phyloP scores from a whole-genome alignment of 805 yeast species.

The Starmera pachycereana region DNA sequence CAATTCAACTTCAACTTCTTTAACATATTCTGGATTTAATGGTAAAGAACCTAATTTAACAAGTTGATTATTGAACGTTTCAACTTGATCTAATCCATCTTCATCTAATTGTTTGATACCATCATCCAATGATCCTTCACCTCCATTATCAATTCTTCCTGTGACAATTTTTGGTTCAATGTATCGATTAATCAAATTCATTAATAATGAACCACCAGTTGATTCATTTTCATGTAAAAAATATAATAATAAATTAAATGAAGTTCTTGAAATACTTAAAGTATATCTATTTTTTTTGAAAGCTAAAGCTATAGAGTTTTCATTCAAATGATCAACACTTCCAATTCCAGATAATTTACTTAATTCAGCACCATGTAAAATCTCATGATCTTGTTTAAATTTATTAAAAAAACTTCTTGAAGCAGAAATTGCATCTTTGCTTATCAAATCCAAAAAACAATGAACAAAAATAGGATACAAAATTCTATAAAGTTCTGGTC shows the following conservation, averaged over 20 bases:
- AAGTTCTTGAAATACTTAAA: constrained; percentile 69
- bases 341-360: constrained; percentile 63
- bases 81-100: constrained; percentile 32
- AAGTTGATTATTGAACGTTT: constrained; percentile 55
- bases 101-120: constrained; percentile 21
- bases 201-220: constrained; percentile 81
- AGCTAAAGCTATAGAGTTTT: constrained; percentile 70
- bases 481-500: constrained; percentile 74
- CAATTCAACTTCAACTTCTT: constrained; percentile 78
- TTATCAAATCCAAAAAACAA: constrained; percentile 69
- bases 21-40: constrained; percentile 70
- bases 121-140: constrained; percentile 31
- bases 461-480: constrained; percentile 91
- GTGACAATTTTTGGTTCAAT: constrained; percentile 38
- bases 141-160: constrained; percentile 40
- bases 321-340: constrained; percentile 70
- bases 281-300: constrained; percentile 67
- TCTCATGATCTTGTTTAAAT: constrained; percentile 60
- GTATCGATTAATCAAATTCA: constrained; percentile 79
- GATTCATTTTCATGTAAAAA: constrained; percentile 88
- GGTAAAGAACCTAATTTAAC: constrained; percentile 82
- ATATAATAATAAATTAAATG: constrained; percentile 73
- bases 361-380: constrained; percentile 72
- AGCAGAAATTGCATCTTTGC: constrained; percentile 44
- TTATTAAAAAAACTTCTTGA: constrained; percentile 72